Percentiles rank a stretch among this genome's conserved stretches.
phyloP scores from a whole-genome alignment of 164 flowering plant species.

The Vitis rotundifolia region DNA sequence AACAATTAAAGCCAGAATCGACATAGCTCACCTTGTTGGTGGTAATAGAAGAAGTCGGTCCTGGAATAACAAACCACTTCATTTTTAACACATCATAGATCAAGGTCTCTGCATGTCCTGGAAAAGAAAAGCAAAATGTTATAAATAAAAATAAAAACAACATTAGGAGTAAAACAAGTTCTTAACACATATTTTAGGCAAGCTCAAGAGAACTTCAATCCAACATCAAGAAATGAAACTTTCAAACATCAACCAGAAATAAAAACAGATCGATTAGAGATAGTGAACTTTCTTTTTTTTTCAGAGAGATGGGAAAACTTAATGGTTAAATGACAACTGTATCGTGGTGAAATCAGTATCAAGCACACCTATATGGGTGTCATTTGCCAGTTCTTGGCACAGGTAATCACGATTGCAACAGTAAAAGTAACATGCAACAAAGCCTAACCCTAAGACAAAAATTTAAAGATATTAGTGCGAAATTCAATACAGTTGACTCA shows the following conservation, averaged over 20 bases:
- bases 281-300: no score
- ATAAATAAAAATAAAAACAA: not conserved
- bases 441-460: no score
- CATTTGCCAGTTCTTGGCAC: no score
- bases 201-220: not conserved
- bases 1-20: not conserved
- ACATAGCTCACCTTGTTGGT: slow-evolving; percentile 65
- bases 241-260: not conserved
- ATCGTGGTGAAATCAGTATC: no score
- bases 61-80: slow-evolving; percentile 76
- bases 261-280: not conserved
- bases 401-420: no score
- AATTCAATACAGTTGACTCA: not conserved
- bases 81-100: slow-evolving; percentile 76
- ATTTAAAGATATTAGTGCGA: no score
- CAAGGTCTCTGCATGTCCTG: slow-evolving; percentile 87
- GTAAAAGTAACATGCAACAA: no score
- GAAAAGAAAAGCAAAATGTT: slow-evolving; percentile 11
- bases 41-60: slow-evolving; percentile 72
- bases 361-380: no score
- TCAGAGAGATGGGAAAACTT: no score
- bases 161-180: not conserved
- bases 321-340: no score
- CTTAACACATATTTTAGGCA: not conserved
- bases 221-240: not conserved